Percentiles rank a stretch among this genome's conserved stretches.
Evolutionary conservation across 169 alveolate species (phyloP).

Genomic region (Plasmodium reichenowi): DNA sequence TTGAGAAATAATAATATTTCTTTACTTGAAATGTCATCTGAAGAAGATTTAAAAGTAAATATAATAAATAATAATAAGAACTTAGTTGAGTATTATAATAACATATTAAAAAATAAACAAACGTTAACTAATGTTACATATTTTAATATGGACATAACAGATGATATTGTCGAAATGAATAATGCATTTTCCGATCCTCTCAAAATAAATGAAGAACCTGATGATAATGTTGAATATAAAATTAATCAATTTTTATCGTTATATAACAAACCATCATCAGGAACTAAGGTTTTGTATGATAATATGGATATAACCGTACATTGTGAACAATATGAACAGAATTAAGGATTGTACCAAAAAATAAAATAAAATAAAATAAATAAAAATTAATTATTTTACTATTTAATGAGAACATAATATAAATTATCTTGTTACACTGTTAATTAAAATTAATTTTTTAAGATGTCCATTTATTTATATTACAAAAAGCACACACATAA

Average conservation of each 20-base stretch:
- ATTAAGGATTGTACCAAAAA: background rate
- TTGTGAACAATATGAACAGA: background rate
- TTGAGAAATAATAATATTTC: conserved; percentile 9
- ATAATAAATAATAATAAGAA: conserved; percentile 36
- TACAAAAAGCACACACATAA: background rate
- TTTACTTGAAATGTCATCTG: conserved; percentile 36
- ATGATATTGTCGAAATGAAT: conserved; percentile 49
- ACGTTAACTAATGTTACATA: conserved; percentile 30
- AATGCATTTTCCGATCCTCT: conserved; percentile 32
- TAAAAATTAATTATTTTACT: background rate
- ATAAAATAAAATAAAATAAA: background rate
- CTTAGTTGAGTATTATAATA: conserved; percentile 20
- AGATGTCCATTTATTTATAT: background rate
- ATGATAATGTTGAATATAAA: conserved; percentile 35
- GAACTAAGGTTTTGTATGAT: conserved; percentile 19
- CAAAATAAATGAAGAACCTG: conserved; percentile 15
- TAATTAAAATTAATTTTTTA: too few species aligned
- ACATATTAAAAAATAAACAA: conserved; percentile 20
- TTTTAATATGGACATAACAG: conserved; percentile 71
- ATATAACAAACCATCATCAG: conserved; percentile 5
- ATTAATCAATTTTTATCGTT: conserved; percentile 24
- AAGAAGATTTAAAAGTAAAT: conserved; percentile 36
- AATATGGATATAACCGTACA: conserved; percentile 39
- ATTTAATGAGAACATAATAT: too few species aligned
- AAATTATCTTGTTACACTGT: too few species aligned